Percentiles rank a stretch among this genome's conserved stretches.
Conservation (phyloP, 495 filamentous ascomycete species). For the Aspergillus conjunctus region DNA sequence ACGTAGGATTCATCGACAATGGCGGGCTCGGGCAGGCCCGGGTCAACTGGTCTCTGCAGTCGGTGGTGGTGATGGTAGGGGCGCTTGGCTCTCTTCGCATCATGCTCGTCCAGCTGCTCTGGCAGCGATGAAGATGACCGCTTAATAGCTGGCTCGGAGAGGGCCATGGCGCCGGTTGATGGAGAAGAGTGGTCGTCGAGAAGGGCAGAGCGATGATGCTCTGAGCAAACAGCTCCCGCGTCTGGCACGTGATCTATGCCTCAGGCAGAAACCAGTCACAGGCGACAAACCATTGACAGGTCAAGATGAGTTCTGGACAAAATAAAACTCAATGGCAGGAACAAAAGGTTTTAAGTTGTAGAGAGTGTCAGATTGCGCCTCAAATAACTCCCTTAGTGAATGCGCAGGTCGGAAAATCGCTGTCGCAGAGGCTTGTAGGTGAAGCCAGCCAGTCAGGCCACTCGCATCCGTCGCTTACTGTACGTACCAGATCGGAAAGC, state of each 20-base stretch:
- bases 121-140: constrained; percentile 40
- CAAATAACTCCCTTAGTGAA: background rate
- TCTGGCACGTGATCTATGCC: constrained; percentile 20
- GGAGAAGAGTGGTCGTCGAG: constrained; percentile 1
- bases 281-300: background rate
- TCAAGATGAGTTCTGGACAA: background rate
- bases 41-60: constrained; percentile 32
- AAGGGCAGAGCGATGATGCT: constrained; percentile 5
- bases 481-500: constrained; percentile 41
- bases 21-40: constrained; percentile 39
- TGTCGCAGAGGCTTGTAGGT: background rate
- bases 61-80: constrained; percentile 51
- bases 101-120: constrained; percentile 23
- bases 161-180: constrained; percentile 34
- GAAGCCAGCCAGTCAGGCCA: constrained; percentile 31
- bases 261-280: constrained; percentile 16
- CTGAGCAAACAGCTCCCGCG: constrained; percentile 16
- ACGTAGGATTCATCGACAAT: constrained; percentile 48
- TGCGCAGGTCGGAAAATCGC: background rate
- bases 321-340: background rate
- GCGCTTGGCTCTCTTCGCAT: constrained; percentile 49
- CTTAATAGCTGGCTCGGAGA: constrained; percentile 41
- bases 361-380: background rate
- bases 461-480: constrained; percentile 40
- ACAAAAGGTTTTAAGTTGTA: background rate